Evolutionary conservation across 768 basidiomycete genomes (phyloP).

Genomic region (Boletus insuetus): DNA sequence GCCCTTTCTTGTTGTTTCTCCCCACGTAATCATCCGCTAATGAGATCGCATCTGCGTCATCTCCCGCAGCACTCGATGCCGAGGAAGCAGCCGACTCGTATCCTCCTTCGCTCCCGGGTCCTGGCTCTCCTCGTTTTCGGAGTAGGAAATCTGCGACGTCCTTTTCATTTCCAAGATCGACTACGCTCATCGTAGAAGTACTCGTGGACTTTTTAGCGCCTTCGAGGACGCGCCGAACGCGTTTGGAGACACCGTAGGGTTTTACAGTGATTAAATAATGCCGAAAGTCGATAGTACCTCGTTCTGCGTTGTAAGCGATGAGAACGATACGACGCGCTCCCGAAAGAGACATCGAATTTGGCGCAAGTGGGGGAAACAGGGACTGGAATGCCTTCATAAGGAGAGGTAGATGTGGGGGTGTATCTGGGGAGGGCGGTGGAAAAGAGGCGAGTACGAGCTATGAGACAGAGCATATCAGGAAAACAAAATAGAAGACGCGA

Average conservation of each 20-base stretch:
- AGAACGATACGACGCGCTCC: constrained; percentile 94
- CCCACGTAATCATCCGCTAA: constrained; percentile 94
- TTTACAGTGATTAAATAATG: constrained; percentile 96
- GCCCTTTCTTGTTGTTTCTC: constrained; percentile 88
- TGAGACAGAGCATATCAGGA: neutral
- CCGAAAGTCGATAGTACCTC: constrained; percentile 85
- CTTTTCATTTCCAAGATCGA: constrained; percentile 85
- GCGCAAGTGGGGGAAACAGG: constrained; percentile 90
- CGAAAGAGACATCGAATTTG: constrained; percentile 73
- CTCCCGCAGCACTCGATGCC: constrained; percentile 78
- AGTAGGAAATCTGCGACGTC: constrained; percentile 96
- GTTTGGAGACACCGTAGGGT: constrained; percentile 89
- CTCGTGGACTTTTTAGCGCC: constrained; percentile 38
- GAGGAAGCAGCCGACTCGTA: constrained; percentile 83
- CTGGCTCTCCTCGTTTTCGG: constrained; percentile 58
- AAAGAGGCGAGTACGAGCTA: constrained; percentile 89
- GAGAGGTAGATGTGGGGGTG: constrained; percentile 82
- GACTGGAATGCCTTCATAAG: constrained; percentile 96
- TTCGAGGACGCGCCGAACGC: constrained; percentile 84
- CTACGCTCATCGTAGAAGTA: constrained; percentile 38
- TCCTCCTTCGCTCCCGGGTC: constrained; percentile 56
- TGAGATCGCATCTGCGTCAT: constrained; percentile 76
- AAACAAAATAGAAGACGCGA: neutral
- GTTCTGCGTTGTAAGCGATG: constrained; percentile 84
- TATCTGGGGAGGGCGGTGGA: constrained; percentile 68